A percentile compares a stretch with the other conserved stretches of the same genome.
Evolutionary conservation across 768 basidiomycete species (phyloP).

Genomic region (Lentinula raphanica): DNA sequence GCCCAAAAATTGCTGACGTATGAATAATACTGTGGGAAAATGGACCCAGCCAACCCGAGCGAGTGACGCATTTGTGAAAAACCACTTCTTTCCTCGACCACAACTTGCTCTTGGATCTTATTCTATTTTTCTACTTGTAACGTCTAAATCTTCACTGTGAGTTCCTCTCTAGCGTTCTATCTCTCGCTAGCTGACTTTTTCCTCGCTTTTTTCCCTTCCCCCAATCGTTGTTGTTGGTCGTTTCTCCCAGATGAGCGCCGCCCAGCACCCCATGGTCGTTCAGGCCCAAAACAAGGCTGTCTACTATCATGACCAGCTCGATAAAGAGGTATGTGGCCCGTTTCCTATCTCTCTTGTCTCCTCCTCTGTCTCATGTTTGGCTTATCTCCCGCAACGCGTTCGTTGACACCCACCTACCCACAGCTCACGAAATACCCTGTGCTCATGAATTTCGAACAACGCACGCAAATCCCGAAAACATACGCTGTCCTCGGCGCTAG

Average conservation of each 20-base stretch:
- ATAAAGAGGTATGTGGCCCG: slow-evolving; percentile 78
- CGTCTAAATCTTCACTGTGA: slow-evolving; percentile 2
- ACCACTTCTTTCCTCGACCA: neutral
- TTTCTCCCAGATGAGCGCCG: slow-evolving; percentile 59
- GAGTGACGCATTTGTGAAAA: neutral
- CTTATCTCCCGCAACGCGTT: slow-evolving; percentile 5
- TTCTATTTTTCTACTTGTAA: neutral
- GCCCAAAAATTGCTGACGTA: neutral
- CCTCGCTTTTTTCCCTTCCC: neutral
- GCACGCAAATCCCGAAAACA: slow-evolving; percentile 90
- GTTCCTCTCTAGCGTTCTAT: slow-evolving; percentile 7
- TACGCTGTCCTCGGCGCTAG: slow-evolving; percentile 77
- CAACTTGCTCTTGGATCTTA: neutral
- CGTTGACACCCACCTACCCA: slow-evolving; percentile 11
- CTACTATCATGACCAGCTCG: slow-evolving; percentile 83
- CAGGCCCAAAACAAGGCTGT: slow-evolving; percentile 81
- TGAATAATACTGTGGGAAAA: neutral
- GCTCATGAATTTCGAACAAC: slow-evolving; percentile 78
- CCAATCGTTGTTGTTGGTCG: neutral
- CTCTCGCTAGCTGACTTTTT: neutral
- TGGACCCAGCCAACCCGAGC: neutral
- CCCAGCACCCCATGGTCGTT: slow-evolving; percentile 78
- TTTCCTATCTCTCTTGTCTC: neutral
- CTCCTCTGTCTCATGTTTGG: slow-evolving; percentile 7
- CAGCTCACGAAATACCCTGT: slow-evolving; percentile 85